Percentiles rank a stretch among this genome's conserved stretches.
These are phyloP conservation scores for Phytophthora cryptogea DNA, from an alignment of 352 stramenopile species.

Conservation along the genomic window DNA sequence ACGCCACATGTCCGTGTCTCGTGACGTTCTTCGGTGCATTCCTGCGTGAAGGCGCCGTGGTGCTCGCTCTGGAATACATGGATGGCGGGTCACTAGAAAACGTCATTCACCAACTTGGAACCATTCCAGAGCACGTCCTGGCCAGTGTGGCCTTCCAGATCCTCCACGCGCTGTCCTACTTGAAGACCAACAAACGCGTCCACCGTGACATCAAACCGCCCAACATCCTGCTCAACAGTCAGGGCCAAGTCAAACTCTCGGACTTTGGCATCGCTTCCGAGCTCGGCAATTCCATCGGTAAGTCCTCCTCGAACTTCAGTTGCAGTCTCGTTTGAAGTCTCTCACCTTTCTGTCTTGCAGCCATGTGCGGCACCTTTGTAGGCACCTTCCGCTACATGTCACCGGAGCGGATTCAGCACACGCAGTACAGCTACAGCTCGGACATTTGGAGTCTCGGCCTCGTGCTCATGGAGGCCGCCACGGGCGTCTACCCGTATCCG, in stretches of 20 bases:
- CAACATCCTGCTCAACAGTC: slow-evolving; percentile 94
- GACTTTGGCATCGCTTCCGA: slow-evolving; percentile 96
- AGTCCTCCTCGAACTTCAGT: slow-evolving; percentile 5
- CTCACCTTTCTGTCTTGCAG: slow-evolving; percentile 37
- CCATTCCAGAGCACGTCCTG: slow-evolving; percentile 87
- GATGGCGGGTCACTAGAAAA: slow-evolving; percentile 92
- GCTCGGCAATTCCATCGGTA: slow-evolving; percentile 85
- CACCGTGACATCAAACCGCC: slow-evolving; percentile 98
- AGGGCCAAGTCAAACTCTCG: slow-evolving; percentile 94
- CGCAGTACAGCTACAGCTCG: slow-evolving; percentile 89
- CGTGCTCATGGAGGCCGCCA: slow-evolving; percentile 91
- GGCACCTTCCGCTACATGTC: slow-evolving; percentile 94
- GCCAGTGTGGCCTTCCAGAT: slow-evolving; percentile 94
- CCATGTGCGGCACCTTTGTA: slow-evolving; percentile 95
- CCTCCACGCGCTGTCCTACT: slow-evolving; percentile 92
- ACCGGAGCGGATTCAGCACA: slow-evolving; percentile 89
- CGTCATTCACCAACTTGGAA: slow-evolving; percentile 80
- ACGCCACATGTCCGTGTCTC: slow-evolving; percentile 79
- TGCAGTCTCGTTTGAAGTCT: not conserved
- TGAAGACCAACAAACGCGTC: slow-evolving; percentile 90
- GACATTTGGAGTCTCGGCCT: slow-evolving; percentile 95
- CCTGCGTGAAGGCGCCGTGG: slow-evolving; percentile 86
- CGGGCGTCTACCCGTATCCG: slow-evolving; percentile 89
- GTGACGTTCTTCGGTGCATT: slow-evolving; percentile 93
- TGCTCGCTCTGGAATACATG: slow-evolving; percentile 94